Evolutionary conservation across 768 basidiomycete genomes (phyloP).

Genomic region (Pilatotrama ljubarskyi): DNA sequence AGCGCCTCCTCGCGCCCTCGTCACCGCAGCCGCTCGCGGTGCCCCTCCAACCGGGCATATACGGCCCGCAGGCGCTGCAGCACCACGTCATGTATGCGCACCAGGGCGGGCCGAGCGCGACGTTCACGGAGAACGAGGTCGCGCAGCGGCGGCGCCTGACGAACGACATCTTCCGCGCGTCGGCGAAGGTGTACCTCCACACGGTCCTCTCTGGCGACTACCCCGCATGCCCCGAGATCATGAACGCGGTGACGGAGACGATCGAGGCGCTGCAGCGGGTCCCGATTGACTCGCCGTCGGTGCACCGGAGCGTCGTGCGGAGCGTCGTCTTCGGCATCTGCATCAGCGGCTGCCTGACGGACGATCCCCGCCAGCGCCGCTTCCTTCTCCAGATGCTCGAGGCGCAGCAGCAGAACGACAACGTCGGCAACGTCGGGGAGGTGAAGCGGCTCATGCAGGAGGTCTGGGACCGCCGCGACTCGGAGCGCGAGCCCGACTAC

Average conservation of each 20-base stretch:
- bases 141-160: conserved; percentile 38
- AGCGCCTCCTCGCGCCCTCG: conserved; percentile 39
- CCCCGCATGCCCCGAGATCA: conserved; percentile 66
- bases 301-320: conserved; percentile 59
- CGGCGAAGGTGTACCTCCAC: conserved; percentile 73
- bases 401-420: conserved; percentile 47
- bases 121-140: conserved; percentile 30
- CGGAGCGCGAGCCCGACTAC: conserved; percentile 23
- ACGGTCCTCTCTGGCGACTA: conserved; percentile 74
- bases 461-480: conserved; percentile 54
- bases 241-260: conserved; percentile 51
- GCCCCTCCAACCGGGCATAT: conserved; percentile 18
- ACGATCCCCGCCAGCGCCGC: conserved; percentile 42
- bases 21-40: conserved; percentile 28
- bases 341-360: conserved; percentile 69
- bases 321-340: conserved; percentile 81
- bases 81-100: conserved; percentile 8
- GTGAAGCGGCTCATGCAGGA: conserved; percentile 52
- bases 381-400: conserved; percentile 48
- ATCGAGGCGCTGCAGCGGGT: conserved; percentile 47
- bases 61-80: conserved; percentile 19
- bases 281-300: conserved; percentile 33
- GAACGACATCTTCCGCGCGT: conserved; percentile 63
- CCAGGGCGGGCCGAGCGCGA: conserved; percentile 15
- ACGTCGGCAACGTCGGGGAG: conserved; percentile 65